Evolutionary conservation across 2,329 filamentous ascomycete species (phyloP).

Genomic region (Mollisia scopiformis): DNA sequence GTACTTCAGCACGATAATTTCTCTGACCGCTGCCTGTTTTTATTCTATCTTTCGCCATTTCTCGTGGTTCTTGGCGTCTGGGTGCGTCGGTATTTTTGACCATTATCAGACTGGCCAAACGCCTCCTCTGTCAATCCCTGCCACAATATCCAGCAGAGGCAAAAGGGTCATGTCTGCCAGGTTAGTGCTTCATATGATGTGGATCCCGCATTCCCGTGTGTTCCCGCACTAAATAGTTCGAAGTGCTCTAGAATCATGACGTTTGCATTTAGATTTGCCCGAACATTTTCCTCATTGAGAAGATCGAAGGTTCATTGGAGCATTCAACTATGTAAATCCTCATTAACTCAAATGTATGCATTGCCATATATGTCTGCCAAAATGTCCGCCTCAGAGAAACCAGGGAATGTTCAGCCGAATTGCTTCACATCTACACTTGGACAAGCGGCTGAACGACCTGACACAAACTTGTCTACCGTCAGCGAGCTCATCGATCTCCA

Average conservation of each 20-base stretch:
- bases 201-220: neutral
- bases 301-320: neutral
- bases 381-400: neutral
- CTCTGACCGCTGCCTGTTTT: too few species aligned
- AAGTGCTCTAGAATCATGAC: neutral
- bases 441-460: conserved; percentile 44
- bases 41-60: too few species aligned
- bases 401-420: neutral
- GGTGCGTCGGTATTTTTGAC: too few species aligned
- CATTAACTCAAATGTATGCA: neutral
- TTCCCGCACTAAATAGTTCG: neutral
- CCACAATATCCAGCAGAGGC: too few species aligned
- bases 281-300: neutral
- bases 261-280: neutral
- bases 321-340: neutral
- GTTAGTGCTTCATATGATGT: too few species aligned
- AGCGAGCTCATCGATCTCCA: conserved; percentile 53
- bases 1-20: too few species aligned
- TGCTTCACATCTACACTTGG: conserved; percentile 67
- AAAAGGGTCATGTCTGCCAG: too few species aligned
- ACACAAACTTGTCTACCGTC: conserved; percentile 46
- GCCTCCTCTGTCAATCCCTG: too few species aligned
- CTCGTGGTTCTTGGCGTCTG: too few species aligned
- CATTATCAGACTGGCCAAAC: too few species aligned
- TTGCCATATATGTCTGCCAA: neutral